Evolutionary conservation across 306 rosid species (phyloP).

Genomic region (Vigna unguiculata): DNA sequence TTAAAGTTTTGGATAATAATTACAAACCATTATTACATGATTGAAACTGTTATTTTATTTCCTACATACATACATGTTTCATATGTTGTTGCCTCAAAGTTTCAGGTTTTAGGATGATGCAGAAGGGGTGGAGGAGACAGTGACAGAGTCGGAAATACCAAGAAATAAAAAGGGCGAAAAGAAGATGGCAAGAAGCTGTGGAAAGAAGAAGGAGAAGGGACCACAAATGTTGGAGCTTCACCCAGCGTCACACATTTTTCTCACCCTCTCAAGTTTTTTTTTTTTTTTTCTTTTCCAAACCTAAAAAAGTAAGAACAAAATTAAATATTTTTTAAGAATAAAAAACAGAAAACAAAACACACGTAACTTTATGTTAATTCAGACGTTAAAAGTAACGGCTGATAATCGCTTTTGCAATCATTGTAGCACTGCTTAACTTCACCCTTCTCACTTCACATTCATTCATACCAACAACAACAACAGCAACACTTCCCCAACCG

Average conservation of each 20-base stretch:
- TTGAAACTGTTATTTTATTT: slow-evolving; percentile 1
- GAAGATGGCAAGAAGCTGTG: slow-evolving; percentile 21
- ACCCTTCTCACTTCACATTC: slow-evolving; percentile 10
- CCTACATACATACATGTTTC: neutral
- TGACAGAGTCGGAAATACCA: slow-evolving; percentile 29
- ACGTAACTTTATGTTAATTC: slow-evolving; percentile 40
- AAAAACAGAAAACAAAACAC: neutral
- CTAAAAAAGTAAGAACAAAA: neutral
- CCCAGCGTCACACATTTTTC: slow-evolving; percentile 36
- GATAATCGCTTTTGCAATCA: slow-evolving; percentile 41
- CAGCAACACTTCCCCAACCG: neutral
- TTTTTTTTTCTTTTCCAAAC: too few relatives aligned
- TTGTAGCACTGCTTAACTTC: slow-evolving; percentile 36
- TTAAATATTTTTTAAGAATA: neutral
- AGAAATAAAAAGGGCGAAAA: slow-evolving; percentile 23
- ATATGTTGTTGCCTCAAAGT: neutral
- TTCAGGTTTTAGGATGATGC: neutral
- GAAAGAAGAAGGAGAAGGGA: slow-evolving; percentile 28
- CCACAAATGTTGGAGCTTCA: slow-evolving; percentile 43
- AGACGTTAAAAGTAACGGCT: slow-evolving; percentile 47
- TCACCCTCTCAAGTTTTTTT: neutral
- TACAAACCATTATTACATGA: slow-evolving; percentile 24
- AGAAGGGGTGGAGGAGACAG: neutral
- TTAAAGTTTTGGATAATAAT: slow-evolving; percentile 16
- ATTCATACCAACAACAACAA: slow-evolving; percentile 4